Evolutionary conservation across 768 basidiomycete genomes (phyloP), one percentile per base, ranked within the genome.

Genomic region (Amanita phalloides): DNA sequence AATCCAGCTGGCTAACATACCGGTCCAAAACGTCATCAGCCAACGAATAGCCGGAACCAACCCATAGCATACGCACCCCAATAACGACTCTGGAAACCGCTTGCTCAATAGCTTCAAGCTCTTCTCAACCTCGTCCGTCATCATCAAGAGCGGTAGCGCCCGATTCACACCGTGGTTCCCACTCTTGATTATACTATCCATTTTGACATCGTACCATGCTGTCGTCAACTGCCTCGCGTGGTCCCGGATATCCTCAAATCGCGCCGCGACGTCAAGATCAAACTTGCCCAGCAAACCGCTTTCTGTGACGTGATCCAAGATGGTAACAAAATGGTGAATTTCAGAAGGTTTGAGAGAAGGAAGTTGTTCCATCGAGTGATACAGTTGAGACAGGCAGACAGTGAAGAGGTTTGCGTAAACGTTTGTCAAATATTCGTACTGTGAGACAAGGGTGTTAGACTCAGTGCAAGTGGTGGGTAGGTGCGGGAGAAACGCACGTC

Each of bases 81-180:
- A 72, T 20, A 97, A 63, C 30, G 90, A 86, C 51, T 88, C 81
- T 0, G 84, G 80, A 68, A 95, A 99, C 53, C 85, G 79, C 65
- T 92, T 91, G 64, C 93, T 87, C 32, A 95, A 72, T 23, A 75
- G 68, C 65, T 94, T 93, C 14, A 87, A 81, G 35, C 74, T 69
- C 64, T 91, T 95, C 73, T 95, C 91, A 2, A 96, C 68, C 68
- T 95, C 94, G 44, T 87, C 85, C 3, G 89, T 90, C 78, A 95
- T 81, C 26, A 88, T 65, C 26, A 95, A 67, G 35, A 94, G 68
- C 1, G 91, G 90, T 33, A 90, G 68, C 0, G 91, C 89, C 38
- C 84, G 74, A 59, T 92, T 91, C 10, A 86, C 84, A 1, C 88
- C 89, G 13, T 35, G 36, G 21, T 45, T 42, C 3, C 86, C 86